Percentiles rank a stretch among this genome's conserved stretches.
Conservation (phyloP, 164 flowering plant species). For the Stephania cephalantha region DNA sequence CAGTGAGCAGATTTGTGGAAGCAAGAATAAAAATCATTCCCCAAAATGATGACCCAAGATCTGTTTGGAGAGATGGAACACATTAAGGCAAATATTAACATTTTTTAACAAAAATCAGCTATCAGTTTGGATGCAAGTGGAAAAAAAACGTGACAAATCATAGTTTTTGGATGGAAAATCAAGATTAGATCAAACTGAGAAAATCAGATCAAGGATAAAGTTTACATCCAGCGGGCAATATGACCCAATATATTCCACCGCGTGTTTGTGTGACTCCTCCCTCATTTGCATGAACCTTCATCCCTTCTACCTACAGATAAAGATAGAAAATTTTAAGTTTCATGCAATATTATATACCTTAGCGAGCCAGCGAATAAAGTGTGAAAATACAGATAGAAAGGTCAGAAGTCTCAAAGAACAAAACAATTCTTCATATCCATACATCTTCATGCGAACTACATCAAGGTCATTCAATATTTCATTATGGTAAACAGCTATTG, state of each 20-base stretch:
- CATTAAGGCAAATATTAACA: not conserved
- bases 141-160: not conserved
- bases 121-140: not conserved
- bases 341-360: not conserved
- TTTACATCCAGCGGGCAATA: constrained; percentile 98
- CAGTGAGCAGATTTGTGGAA: constrained; percentile 77
- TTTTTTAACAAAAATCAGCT: no score
- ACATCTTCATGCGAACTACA: not conserved
- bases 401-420: not conserved
- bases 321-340: not conserved
- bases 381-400: not conserved
- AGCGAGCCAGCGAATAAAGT: not conserved
- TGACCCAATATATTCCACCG: constrained; percentile 87
- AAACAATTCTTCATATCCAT: not conserved
- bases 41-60: constrained; percentile 99
- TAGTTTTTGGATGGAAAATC: not conserved
- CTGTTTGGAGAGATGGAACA: constrained; percentile 30
- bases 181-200: not conserved
- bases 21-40: constrained; percentile 91
- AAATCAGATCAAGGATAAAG: constrained; percentile 8
- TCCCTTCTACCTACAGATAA: constrained; percentile 79
- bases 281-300: constrained; percentile 93
- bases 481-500: not conserved
- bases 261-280: constrained; percentile 91
- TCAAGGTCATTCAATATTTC: not conserved